phyloP scores from a whole-genome alignment of 2,329 filamentous ascomycete species.

The Fusarium sublunatum region DNA sequence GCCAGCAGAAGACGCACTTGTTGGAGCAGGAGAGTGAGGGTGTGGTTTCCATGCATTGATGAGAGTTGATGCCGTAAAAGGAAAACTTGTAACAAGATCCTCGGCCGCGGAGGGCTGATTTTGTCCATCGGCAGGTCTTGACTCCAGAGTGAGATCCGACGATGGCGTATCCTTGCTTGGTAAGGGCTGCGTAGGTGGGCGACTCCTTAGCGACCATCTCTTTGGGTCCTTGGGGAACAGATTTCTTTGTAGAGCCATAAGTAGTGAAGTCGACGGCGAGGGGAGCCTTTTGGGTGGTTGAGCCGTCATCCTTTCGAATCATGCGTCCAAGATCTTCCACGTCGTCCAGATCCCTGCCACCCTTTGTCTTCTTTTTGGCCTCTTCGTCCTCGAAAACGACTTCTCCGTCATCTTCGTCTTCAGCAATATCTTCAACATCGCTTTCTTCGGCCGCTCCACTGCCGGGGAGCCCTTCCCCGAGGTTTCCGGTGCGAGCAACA shows the following conservation, averaged over 20 bases:
- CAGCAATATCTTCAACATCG: conserved; percentile 76
- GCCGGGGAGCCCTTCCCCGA: conserved; percentile 76
- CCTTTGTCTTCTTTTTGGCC: conserved; percentile 54
- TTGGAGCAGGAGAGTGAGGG: conserved; percentile 96
- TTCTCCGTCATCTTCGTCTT: conserved; percentile 68
- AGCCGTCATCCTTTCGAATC: conserved; percentile 59
- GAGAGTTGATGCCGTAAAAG: conserved; percentile 95
- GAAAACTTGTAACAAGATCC: conserved; percentile 98
- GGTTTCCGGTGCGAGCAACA: conserved; percentile 68
- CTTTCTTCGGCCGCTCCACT: conserved; percentile 89
- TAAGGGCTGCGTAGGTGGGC: conserved; percentile 87
- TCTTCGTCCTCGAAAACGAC: conserved; percentile 55
- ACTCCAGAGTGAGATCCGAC: conserved; percentile 95
- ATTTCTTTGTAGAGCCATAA: conserved; percentile 64
- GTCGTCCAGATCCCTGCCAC: conserved; percentile 70
- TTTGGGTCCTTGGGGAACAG: conserved; percentile 67
- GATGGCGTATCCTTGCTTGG: conserved; percentile 96
- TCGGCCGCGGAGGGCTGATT: conserved; percentile 90
- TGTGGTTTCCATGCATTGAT: conserved; percentile 98
- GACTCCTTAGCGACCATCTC: conserved; percentile 95
- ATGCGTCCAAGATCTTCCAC: conserved; percentile 84
- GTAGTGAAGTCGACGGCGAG: conserved; percentile 91
- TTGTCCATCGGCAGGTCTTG: conserved; percentile 98
- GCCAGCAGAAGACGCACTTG: conserved; percentile 99
- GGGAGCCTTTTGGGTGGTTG: conserved; percentile 52